phyloP scores from a whole-genome alignment of 371 early-diverging fungal species.

The Mortierella sp. region DNA sequence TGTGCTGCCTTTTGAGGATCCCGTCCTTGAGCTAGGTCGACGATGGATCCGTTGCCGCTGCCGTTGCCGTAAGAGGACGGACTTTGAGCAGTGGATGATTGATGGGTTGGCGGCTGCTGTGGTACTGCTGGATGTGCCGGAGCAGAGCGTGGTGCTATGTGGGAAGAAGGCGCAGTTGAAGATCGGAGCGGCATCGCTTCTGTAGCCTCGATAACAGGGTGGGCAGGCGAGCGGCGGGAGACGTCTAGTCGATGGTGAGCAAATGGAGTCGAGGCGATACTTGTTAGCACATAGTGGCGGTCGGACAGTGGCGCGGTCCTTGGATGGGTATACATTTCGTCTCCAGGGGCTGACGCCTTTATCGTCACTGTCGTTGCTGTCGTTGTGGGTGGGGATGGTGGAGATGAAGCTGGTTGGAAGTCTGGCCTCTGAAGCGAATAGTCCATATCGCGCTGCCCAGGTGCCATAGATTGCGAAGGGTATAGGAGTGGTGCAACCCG shows the following conservation, averaged over 20 bases:
- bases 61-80: not conserved
- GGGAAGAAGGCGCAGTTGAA: not conserved
- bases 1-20: not conserved
- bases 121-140: not conserved
- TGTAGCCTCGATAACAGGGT: constrained; percentile 1
- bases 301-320: not conserved
- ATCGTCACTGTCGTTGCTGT: not conserved
- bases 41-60: not conserved
- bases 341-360: not conserved
- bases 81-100: not conserved
- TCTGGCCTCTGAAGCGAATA: not conserved
- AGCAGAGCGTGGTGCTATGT: not conserved
- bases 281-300: constrained; percentile 40
- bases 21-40: too few relatives aligned
- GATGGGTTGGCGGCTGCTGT: not conserved
- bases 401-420: too few relatives aligned
- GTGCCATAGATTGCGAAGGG: not conserved
- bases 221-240: constrained; percentile 9
- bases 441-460: constrained; percentile 3
- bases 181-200: not conserved
- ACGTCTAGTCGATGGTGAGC: constrained; percentile 10
- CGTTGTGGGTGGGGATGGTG: not conserved
- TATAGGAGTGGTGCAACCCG: too few relatives aligned
- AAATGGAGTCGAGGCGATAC: constrained; percentile 12
- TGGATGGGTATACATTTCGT: constrained; percentile 11